Conservation (phyloP, 257 asterid species). For the Handroanthus guayacan region DNA sequence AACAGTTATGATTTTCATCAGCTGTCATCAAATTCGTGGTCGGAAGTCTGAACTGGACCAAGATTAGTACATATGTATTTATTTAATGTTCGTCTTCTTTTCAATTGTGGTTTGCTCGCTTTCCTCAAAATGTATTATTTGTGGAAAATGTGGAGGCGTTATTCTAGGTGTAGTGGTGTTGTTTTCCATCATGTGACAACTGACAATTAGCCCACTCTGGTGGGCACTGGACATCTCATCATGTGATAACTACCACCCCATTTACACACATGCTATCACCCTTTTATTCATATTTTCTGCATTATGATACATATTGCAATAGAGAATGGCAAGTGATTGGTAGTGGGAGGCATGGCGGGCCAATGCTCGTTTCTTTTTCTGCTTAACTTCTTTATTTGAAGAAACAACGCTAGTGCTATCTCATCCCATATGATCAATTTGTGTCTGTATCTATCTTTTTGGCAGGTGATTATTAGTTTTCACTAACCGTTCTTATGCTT, state of each 20-base stretch:
- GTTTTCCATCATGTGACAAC: background rate
- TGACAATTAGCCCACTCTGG: constrained; percentile 23
- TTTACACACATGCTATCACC: constrained; percentile 6
- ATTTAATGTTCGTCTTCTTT: background rate
- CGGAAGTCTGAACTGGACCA: constrained; percentile 1
- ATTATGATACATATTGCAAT: background rate
- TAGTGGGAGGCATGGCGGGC: background rate
- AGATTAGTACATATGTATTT: background rate
- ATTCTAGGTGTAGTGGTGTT: no score
- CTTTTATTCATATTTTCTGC: background rate
- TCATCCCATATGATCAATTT: background rate
- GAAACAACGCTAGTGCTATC: background rate
- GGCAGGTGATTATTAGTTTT: background rate
- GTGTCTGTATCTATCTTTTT: background rate
- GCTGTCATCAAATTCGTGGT: background rate
- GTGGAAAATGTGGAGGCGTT: constrained; percentile 24
- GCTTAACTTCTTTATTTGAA: background rate
- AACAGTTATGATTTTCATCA: constrained; percentile 7
- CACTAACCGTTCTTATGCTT: background rate
- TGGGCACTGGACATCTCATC: constrained; percentile 1
- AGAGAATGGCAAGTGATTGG: background rate
- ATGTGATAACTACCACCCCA: constrained; percentile 23
- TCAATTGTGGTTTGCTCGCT: background rate
- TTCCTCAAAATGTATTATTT: background rate
- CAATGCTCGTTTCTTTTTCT: background rate